Evolutionary conservation across 495 filamentous ascomycete species (phyloP).

Genomic region (Podospora tetraspora): DNA sequence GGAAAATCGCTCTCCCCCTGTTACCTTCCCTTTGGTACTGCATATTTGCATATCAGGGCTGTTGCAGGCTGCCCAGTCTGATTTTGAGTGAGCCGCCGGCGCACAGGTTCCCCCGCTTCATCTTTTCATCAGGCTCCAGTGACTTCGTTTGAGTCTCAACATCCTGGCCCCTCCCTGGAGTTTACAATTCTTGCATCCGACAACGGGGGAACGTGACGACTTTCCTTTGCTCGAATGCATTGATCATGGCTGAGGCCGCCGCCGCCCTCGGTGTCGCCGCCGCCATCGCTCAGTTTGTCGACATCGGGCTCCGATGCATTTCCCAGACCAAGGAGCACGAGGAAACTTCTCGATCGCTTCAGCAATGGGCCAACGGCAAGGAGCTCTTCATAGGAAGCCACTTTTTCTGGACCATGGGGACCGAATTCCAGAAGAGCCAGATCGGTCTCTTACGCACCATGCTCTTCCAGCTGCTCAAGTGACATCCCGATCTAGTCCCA

Average conservation of each 20-base stretch:
- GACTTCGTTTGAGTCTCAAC: neutral
- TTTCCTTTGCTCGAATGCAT: neutral
- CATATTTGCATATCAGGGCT: no score
- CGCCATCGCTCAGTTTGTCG: neutral
- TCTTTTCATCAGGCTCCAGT: neutral
- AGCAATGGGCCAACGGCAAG: conserved; percentile 2
- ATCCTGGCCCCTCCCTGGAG: neutral
- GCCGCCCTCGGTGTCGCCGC: neutral
- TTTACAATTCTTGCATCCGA: neutral
- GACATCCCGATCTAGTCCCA: conserved; percentile 1
- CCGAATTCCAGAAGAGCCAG: conserved; percentile 4
- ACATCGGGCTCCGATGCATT: neutral
- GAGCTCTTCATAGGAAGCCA: conserved; percentile 5
- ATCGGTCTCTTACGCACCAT: conserved; percentile 8
- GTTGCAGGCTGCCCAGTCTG: no score
- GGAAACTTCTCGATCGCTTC: neutral
- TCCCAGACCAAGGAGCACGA: neutral
- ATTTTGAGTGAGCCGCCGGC: no score
- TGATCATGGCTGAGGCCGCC: neutral
- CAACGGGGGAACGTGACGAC: neutral
- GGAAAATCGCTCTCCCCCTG: no score
- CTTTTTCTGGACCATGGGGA: conserved; percentile 10
- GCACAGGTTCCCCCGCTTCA: neutral
- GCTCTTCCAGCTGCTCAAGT: conserved; percentile 4
- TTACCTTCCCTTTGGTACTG: no score